A percentile compares a stretch with the other conserved stretches of the same genome.
These are phyloP conservation scores for Gleditsia sinensis DNA, from an alignment of 306 rosid species.

Conservation along the genomic window DNA sequence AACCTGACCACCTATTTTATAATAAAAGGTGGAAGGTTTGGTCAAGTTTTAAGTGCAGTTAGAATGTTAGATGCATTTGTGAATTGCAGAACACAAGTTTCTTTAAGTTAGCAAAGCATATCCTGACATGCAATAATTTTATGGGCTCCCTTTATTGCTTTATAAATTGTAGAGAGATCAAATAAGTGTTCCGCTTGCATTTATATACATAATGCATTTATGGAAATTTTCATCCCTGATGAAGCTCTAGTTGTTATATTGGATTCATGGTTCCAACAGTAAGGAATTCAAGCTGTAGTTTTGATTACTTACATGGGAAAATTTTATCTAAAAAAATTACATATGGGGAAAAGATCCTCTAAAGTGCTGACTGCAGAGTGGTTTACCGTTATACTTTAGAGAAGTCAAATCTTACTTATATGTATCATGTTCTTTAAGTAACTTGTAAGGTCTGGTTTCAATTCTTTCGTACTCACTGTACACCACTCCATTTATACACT, in stretches of 20 bases:
- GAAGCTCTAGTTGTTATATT: not conserved
- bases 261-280: not conserved
- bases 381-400: not conserved
- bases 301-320: not conserved
- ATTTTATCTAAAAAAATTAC: not conserved
- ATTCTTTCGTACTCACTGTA: no score
- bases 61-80: not conserved
- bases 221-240: not conserved
- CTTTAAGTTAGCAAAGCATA: not conserved
- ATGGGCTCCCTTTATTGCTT: not conserved
- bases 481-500: no score
- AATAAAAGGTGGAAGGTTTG: not conserved
- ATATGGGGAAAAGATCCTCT: not conserved
- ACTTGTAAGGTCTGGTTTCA: not conserved
- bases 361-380: not conserved
- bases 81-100: not conserved
- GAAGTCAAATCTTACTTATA: not conserved
- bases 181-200: not conserved
- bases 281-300: not conserved
- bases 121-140: not conserved
- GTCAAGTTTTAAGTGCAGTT: not conserved
- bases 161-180: slow-evolving; percentile 12
- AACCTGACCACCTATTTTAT: not conserved
- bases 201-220: not conserved
- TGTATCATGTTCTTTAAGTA: not conserved